Base-by-base conservation (phyloP, 257 asterid species). In the Marsdenia floribunda region DNA sequence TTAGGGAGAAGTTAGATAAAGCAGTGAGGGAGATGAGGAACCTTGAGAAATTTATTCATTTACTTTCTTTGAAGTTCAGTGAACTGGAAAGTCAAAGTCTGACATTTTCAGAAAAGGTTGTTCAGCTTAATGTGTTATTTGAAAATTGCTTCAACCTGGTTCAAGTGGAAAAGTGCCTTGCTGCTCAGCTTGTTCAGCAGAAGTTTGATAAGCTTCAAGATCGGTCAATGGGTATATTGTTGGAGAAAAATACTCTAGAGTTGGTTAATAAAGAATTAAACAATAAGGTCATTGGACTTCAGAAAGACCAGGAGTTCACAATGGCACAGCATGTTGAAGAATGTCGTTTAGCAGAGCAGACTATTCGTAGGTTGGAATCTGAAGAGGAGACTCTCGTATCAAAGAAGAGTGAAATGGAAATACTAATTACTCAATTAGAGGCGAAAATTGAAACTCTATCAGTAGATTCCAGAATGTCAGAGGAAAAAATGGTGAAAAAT, bases 291-390 rank as follows among this genome's bases (percentile, higher is more conserved):
- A 78, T 76, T 79, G 94, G 87, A 75, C 94, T 89, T 83, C 96
- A 87, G 90, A 92, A 92, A 84, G 97, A 86, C 78, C 98, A 88
- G 78, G 96, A 92, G 83, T 87, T 80, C 78, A 72, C 90, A 38
- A 87, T 89, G 96, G 97, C 89, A 80, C 97, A 92, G 85, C 97
- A 95, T 76, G 96, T 91, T 50, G 98, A 92, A 84, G 97, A 95
- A 84, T 89, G 96, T 79, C 91, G 83, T 72, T 82, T 90, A 82
- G 88, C 91, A 59, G 98, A 90, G 86, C 94, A 86, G 82, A 88
- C 81, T 80, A 88, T 88, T 58, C 83, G 79, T 78, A 90, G 88
- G 77, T 82, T 90, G 84, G 92, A 90, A 76, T 84, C 88, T 81
- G 98, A 92, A 82, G 87, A 75, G 63, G 88, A 85, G 82, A 73